A percentile compares a stretch with the other conserved stretches of the same genome.
phyloP scores from a whole-genome alignment of 2,329 filamentous ascomycete genomes.

The Cercospora sesami region DNA sequence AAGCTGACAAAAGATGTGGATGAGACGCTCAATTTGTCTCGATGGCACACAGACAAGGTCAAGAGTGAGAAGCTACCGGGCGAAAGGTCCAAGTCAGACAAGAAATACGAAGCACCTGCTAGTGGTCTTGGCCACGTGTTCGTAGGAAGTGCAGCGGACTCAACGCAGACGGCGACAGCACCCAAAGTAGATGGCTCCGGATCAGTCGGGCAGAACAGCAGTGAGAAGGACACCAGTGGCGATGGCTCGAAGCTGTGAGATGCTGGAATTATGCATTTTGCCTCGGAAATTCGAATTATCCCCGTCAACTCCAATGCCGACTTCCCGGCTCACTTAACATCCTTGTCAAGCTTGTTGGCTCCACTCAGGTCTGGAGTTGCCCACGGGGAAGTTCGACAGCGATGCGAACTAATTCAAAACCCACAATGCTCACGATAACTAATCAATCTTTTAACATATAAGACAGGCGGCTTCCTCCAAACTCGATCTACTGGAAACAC shows the following conservation, averaged over 20 bases:
- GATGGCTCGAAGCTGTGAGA: constrained; percentile 10
- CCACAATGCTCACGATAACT: not conserved
- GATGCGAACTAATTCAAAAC: not conserved
- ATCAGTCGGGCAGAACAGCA: not conserved
- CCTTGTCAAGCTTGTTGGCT: not conserved
- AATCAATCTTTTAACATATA: not conserved
- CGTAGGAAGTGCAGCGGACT: constrained; percentile 5
- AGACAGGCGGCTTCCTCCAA: not conserved
- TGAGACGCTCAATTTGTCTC: constrained; percentile 53
- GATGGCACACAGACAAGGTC: constrained; percentile 46
- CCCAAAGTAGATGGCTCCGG: constrained; percentile 10
- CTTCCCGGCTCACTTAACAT: not conserved
- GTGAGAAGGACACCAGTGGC: not conserved
- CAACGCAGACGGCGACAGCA: not conserved
- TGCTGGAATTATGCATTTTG: not conserved
- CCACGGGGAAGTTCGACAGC: constrained; percentile 6
- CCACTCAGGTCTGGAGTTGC: constrained; percentile 9
- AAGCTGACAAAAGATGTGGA: constrained; percentile 61
- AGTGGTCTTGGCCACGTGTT: constrained; percentile 18
- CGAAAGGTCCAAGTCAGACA: constrained; percentile 5
- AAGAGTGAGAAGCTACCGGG: constrained; percentile 24
- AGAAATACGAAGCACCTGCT: constrained; percentile 8
- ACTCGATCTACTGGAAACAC: not conserved
- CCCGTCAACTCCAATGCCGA: not conserved
- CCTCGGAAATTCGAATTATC: not conserved